phyloP scores from a whole-genome alignment of 305 asterid species.

The Fraxinus floribunda region DNA sequence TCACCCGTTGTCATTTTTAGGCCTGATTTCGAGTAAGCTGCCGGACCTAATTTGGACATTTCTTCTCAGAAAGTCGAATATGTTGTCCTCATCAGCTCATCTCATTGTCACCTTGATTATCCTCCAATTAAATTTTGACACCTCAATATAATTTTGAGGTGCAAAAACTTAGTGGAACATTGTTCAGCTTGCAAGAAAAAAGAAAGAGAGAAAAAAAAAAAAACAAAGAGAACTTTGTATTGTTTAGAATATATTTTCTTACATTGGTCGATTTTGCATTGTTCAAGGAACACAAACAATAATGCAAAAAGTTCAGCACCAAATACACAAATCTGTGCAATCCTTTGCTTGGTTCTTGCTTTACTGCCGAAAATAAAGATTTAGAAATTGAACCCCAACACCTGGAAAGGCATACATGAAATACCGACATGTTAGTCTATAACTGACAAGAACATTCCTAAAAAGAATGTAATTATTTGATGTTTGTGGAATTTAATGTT shows the following conservation, averaged over 20 bases:
- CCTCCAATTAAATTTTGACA: background rate
- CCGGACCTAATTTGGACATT: background rate
- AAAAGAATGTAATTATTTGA: background rate
- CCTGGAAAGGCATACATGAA: constrained; percentile 8
- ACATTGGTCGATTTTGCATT: constrained; percentile 2
- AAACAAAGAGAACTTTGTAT: background rate
- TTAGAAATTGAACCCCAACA: constrained; percentile 15
- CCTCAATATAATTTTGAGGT: background rate
- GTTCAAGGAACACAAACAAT: background rate
- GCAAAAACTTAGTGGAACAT: background rate
- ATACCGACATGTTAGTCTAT: background rate
- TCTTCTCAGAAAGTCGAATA: background rate
- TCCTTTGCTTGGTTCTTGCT: background rate
- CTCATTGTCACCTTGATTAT: background rate
- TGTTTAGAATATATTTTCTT: background rate
- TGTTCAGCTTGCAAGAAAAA: background rate
- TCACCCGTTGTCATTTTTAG: too few species aligned
- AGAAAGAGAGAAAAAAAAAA: background rate
- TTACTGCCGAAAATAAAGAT: background rate
- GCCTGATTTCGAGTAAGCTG: too few species aligned
- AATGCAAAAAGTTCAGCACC: background rate
- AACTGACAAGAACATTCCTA: background rate
- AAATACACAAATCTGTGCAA: constrained; percentile 3
- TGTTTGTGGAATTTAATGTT: constrained; percentile 12
- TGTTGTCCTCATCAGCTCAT: background rate